Conservation (phyloP, 176 grass and related monocot genomes). For the Otatea glauca region DNA sequence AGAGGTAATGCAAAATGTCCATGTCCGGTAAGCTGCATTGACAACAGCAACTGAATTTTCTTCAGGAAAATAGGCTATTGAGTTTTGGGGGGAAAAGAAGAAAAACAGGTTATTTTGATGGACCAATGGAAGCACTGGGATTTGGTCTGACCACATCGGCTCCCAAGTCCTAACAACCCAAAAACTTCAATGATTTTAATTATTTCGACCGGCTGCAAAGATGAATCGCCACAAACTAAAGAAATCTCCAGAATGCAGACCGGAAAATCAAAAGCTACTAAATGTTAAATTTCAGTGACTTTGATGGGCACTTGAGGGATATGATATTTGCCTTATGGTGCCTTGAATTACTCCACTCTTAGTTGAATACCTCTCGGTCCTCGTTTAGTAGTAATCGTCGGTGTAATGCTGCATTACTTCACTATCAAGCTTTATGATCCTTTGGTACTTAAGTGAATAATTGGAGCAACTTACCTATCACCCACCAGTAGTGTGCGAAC, state of each 20-base stretch:
- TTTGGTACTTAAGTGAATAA: slow-evolving; percentile 36
- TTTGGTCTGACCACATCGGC: background rate
- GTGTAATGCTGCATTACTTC: slow-evolving; percentile 37
- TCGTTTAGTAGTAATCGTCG: slow-evolving; percentile 30
- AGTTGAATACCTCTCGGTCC: slow-evolving; percentile 32
- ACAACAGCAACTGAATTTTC: background rate
- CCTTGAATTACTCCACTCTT: background rate
- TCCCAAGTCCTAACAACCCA: background rate
- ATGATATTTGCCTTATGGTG: background rate
- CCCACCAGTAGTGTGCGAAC: slow-evolving; percentile 26
- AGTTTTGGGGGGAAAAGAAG: background rate
- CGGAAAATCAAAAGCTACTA: background rate
- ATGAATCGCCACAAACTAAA: slow-evolving; percentile 10
- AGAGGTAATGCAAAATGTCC: background rate
- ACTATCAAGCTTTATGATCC: slow-evolving; percentile 35
- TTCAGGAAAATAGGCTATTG: background rate
- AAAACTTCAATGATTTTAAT: background rate
- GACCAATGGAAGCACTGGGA: background rate
- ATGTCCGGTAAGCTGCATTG: background rate
- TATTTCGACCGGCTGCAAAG: background rate
- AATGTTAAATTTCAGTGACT: background rate
- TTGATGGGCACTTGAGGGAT: background rate
- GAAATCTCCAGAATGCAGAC: background rate
- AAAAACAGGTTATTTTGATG: background rate
- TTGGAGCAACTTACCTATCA: slow-evolving; percentile 48